Base-by-base conservation (phyloP, 352 stramenopile genomes). In the Hyaloperonospora brassicae region DNA sequence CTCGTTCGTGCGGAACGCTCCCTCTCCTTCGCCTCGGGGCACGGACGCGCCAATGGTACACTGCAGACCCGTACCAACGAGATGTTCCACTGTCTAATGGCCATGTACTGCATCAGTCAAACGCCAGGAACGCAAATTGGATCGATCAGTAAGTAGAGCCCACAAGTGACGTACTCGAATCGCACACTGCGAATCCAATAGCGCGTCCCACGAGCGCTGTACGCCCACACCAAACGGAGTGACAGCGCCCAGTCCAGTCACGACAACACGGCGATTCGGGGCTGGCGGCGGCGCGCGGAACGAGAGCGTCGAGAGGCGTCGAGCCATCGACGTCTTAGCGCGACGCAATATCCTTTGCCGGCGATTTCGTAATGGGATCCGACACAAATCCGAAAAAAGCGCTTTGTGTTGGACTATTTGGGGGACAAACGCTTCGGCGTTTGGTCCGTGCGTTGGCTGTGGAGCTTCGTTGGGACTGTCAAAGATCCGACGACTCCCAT, bases 181-280 rank as follows among this genome's bases (percentile, higher is more conserved):
- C 31, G 80, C 90, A 43, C 69, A 92, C 50, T 86, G 60, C 23
- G 87, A 87, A 35, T 69, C 59, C 22, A 97, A 57, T 24, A 97
- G 59, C 40, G 75, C 73, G 12, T 94, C 69, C 87, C 87, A 97
- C 17, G 83, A 83, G 44, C 68, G 72, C 47, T 80, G 54, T 14
- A 96, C 76, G 36, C 89, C 86, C 9, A 96, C 76, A 34, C 87
- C 92, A 42, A 96, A 88, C 1, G 92, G 92, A 22, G 85, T 96
- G 43, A 98, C 86, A 5, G 89, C 81, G 14, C 92, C 92, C 9
- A 97, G 44, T 7, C 92, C 92, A 27, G 92, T 97, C 13, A 97
- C 86, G 5, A 97, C 92, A 13, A 98, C 92, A 22, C 89, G 81
- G 5, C 90, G 77, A 27, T 57, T 81, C 10, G 77, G 73, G 9